Base-by-base conservation (phyloP, 352 stramenopile genomes). In the Phytophthora quininea region DNA sequence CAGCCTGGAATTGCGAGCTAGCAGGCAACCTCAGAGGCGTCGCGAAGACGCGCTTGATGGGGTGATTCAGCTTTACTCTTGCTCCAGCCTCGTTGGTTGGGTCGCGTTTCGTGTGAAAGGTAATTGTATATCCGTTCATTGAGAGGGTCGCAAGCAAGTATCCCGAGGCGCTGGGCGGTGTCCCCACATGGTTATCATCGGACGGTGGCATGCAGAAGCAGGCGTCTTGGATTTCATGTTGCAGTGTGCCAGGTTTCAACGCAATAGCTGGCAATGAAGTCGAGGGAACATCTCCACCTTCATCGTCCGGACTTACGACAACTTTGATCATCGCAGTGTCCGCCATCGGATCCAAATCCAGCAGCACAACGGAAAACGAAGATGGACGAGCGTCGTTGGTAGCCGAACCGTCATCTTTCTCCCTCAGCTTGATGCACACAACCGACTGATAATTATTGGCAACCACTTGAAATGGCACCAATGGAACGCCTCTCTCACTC, bases 61-160 rank as follows among this genome's bases (percentile, higher is more conserved):
- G 65, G 3, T 76, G 69, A 29, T 62, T 76, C 10, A 91, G 57
- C 31, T 82, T 53, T 10, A 91, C 40, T 1, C 66, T 71, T 58
- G 65, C 52, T 10, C 45, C 52, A n/a, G 43, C 29, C 1, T 73
- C 48, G 48, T 84, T 81, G 32, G 75, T 67, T 8, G 71, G 63
- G 50, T 85, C 72, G 38, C 64, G 77, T 14, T 72, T 72, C 9
- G 59, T 69, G 53, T 92, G 80, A 2, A 90, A 58, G 27, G 62
- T 71, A 15, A 93, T 58, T n/a, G 70, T 76, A 35, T 85, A 79
- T 35, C 84, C 84, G 2, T 74, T 73, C 27, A 73, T 76, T 1
- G 76, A 80, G 10, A 95, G 76, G 12, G 87, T 73, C 7, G 90
- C 27, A 27, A 93, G 46, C n/a, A 82, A 27, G 58, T 73, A 89